phyloP scores from a whole-genome alignment of 2,329 filamentous ascomycete genomes.

The Fusarium duplospermum region DNA sequence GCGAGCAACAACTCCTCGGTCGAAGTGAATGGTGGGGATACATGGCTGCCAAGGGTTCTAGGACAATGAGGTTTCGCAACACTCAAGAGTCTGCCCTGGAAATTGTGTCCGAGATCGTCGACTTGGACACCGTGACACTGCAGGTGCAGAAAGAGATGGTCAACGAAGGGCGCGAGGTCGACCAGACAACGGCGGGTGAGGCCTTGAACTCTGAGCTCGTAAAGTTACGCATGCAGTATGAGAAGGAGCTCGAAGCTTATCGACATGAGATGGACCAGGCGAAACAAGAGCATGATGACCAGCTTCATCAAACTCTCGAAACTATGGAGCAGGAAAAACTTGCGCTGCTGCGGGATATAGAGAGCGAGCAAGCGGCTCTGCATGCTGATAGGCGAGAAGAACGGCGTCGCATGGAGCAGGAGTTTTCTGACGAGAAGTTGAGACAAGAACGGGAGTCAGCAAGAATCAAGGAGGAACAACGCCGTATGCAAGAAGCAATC shows the following conservation, averaged over 20 bases:
- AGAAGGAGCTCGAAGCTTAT: neutral
- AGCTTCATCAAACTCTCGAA: neutral
- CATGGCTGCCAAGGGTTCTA: neutral
- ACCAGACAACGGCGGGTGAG: neutral
- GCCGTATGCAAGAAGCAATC: too few relatives aligned
- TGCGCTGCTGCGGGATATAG: neutral
- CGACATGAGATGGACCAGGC: neutral
- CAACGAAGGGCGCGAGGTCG: neutral
- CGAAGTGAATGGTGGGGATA: neutral
- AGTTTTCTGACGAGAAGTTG: neutral
- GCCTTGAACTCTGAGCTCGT: neutral
- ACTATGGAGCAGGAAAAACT: neutral
- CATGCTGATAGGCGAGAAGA: neutral
- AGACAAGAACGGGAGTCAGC: neutral
- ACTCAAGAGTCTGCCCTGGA: neutral
- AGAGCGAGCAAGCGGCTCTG: neutral
- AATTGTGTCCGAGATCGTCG: neutral
- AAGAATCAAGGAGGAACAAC: too few relatives aligned
- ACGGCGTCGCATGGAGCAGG: neutral
- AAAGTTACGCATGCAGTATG: neutral
- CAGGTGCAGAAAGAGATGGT: neutral
- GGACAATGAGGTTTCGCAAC: neutral
- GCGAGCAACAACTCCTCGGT: neutral
- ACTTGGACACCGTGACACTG: neutral
- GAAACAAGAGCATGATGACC: neutral